Evolutionary conservation across 257 asterid species (phyloP).

Genomic region (Orobanche coerulescens): DNA sequence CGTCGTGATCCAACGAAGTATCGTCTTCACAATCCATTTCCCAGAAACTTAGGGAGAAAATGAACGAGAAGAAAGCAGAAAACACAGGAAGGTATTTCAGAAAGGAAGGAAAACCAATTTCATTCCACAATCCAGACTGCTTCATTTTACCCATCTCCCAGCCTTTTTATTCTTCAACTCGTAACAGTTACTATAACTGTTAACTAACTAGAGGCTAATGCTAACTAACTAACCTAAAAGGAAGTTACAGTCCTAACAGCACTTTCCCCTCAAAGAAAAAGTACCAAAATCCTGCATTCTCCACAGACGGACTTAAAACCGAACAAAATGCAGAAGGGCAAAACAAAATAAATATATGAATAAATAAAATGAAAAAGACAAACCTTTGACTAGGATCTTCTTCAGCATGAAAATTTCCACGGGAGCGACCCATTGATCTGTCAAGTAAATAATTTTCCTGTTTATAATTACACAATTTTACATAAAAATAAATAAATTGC

Average conservation of each 20-base stretch:
- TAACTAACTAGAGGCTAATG: neutral
- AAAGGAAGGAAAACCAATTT: neutral
- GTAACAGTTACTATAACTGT: neutral
- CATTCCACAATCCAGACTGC: neutral
- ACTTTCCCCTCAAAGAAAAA: neutral
- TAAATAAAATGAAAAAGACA: neutral
- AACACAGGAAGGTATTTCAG: too few species aligned
- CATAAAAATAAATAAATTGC: neutral
- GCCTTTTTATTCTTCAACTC: neutral
- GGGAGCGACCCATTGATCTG: constrained; percentile 80
- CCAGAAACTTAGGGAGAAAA: neutral
- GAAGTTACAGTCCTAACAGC: neutral
- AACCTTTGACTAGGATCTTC: constrained; percentile 89
- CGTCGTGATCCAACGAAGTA: neutral
- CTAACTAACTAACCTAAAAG: neutral
- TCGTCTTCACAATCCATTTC: neutral
- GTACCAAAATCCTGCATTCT: neutral
- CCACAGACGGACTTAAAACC: neutral
- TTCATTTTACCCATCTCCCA: neutral
- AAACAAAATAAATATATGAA: neutral
- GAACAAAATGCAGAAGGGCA: constrained; percentile 1
- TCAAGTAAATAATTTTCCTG: constrained; percentile 9
- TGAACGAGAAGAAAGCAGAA: neutral
- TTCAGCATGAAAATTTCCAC: constrained; percentile 68
- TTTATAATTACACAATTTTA: constrained; percentile 15